These are phyloP conservation scores for Termitomyces sp. DNA, from an alignment of 768 basidiomycete species.

Conservation along the genomic window DNA sequence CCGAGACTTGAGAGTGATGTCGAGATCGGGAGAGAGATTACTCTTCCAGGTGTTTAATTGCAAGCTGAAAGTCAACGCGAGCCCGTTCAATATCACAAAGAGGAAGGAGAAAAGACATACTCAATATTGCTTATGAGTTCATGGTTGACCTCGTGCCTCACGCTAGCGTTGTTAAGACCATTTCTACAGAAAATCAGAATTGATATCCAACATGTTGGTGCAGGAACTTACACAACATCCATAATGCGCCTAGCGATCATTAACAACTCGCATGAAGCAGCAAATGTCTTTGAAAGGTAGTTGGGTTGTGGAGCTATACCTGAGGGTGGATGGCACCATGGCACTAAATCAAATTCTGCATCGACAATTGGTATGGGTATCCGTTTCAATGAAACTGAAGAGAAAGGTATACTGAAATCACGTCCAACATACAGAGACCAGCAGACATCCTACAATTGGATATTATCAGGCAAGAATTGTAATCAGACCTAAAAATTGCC, in stretches of 20 bases:
- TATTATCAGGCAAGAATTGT: background rate
- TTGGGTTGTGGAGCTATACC: slow-evolving; percentile 35
- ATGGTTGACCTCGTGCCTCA: slow-evolving; percentile 34
- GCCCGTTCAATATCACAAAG: background rate
- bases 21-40: slow-evolving; percentile 37
- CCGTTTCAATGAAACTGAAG: slow-evolving; percentile 20
- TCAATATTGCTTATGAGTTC: slow-evolving; percentile 49
- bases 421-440: slow-evolving; percentile 66
- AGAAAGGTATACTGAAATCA: slow-evolving; percentile 43
- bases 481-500: background rate
- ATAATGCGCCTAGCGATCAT: slow-evolving; percentile 45
- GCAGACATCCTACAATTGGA: slow-evolving; percentile 41
- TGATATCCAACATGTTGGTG: background rate
- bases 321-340: slow-evolving; percentile 36
- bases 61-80: slow-evolving; percentile 22
- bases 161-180: slow-evolving; percentile 31
- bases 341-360: slow-evolving; percentile 40
- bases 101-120: slow-evolving; percentile 23
- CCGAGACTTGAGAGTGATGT: slow-evolving; percentile 42
- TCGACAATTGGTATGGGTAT: slow-evolving; percentile 45
- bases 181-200: slow-evolving; percentile 25
- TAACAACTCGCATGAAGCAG: slow-evolving; percentile 41
- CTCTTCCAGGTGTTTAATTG: slow-evolving; percentile 45
- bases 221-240: slow-evolving; percentile 45
- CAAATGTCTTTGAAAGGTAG: slow-evolving; percentile 41